phyloP scores from a whole-genome alignment of 1,284 basidiomycete genomes.

The Apiotrichum gamsii region DNA sequence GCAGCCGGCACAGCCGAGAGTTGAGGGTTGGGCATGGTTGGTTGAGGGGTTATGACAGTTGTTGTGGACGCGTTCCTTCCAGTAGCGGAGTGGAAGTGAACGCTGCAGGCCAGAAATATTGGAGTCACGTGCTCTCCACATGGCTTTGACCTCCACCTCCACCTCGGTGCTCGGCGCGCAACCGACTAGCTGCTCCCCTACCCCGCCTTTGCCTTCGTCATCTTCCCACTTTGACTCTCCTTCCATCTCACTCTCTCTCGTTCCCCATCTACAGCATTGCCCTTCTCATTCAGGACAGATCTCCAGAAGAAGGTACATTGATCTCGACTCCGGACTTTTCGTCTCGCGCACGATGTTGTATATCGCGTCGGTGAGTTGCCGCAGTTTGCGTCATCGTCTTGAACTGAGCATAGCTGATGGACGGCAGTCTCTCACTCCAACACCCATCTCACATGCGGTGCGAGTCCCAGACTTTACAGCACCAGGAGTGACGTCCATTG shows the following conservation, averaged over 20 bases:
- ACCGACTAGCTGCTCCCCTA: too few species aligned
- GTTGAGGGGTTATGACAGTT: not conserved
- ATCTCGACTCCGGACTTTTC: too few species aligned
- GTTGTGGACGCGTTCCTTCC: not conserved
- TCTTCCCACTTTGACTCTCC: too few species aligned
- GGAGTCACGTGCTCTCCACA: not conserved
- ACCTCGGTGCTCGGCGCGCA: too few species aligned
- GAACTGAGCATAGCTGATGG: not conserved
- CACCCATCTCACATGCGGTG: slow-evolving; percentile 39
- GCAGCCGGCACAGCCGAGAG: slow-evolving; percentile 17
- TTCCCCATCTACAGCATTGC: too few species aligned
- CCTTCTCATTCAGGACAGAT: too few species aligned
- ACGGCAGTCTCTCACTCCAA: slow-evolving; percentile 44
- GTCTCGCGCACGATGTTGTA: slow-evolving; percentile 27
- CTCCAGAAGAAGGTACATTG: too few species aligned
- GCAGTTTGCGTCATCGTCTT: too few species aligned
- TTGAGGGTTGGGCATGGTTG: slow-evolving; percentile 17
- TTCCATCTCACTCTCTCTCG: too few species aligned
- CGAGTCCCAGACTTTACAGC: slow-evolving; percentile 28
- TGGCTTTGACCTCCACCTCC: not conserved
- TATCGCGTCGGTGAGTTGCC: slow-evolving; percentile 40
- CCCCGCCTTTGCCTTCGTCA: too few species aligned
- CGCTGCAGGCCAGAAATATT: not conserved
- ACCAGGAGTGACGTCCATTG: slow-evolving; percentile 25
- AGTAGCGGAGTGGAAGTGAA: not conserved